Conservation (phyloP, 1,284 basidiomycete genomes). For the Lignosus rhinocerotis region DNA sequence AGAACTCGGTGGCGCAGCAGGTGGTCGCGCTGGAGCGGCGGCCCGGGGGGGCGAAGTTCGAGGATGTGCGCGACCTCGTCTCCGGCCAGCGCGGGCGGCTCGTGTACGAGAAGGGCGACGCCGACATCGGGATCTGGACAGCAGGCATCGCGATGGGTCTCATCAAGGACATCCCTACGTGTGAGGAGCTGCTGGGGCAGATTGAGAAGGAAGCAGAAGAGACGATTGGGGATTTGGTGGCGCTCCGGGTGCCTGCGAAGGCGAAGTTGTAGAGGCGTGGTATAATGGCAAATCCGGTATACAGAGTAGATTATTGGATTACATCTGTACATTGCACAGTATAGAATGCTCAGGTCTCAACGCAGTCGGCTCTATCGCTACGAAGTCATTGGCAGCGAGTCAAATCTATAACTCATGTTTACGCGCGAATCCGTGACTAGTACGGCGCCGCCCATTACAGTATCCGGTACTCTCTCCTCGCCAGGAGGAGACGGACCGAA, state of each 20-base stretch:
- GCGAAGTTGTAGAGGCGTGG: constrained; percentile 44
- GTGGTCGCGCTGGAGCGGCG: constrained; percentile 82
- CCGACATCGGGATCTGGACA: constrained; percentile 87
- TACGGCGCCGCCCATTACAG: too few species aligned
- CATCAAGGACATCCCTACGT: constrained; percentile 87
- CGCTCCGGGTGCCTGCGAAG: constrained; percentile 37
- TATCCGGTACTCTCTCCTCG: too few species aligned
- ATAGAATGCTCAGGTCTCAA: too few species aligned
- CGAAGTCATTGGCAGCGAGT: too few species aligned
- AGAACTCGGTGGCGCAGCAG: constrained; percentile 80
- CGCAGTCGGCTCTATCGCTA: too few species aligned
- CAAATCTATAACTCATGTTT: too few species aligned
- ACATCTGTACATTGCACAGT: too few species aligned
- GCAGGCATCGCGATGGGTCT: constrained; percentile 81
- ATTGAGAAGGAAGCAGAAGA: constrained; percentile 82
- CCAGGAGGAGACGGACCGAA: too few species aligned
- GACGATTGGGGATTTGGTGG: constrained; percentile 57
- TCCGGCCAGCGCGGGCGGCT: constrained; percentile 74
- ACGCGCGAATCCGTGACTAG: too few species aligned
- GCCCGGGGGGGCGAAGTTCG: constrained; percentile 86
- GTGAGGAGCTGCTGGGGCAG: constrained; percentile 68
- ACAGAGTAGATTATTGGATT: too few species aligned
- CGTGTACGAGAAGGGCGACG: constrained; percentile 86
- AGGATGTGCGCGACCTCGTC: constrained; percentile 83
- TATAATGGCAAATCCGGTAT: too few species aligned